Evolutionary conservation across 441 rosid species (phyloP).

Genomic region (Jatropha podagrica): DNA sequence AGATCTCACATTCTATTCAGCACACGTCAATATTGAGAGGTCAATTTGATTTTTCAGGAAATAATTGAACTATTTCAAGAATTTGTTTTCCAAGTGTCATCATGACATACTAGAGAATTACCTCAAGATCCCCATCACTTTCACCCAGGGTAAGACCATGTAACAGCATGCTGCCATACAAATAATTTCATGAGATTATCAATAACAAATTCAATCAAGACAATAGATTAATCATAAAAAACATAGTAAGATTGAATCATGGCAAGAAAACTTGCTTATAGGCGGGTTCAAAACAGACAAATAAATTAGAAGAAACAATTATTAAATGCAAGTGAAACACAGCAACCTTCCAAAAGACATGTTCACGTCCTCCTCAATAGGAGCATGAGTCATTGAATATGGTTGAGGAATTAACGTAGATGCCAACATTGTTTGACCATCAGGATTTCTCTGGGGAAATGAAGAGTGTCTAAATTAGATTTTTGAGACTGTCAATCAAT

Average conservation of each 20-base stretch:
- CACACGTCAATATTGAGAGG: slow-evolving; percentile 6
- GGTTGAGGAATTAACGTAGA: slow-evolving; percentile 95
- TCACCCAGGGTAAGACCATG: slow-evolving; percentile 87
- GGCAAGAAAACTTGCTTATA: slow-evolving; percentile 1
- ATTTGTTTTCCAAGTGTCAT: slow-evolving; percentile 3
- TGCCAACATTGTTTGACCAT: slow-evolving; percentile 89
- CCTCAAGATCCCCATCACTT: slow-evolving; percentile 96
- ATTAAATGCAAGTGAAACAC: slow-evolving; percentile 9
- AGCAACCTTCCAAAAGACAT: slow-evolving; percentile 97
- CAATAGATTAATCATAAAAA: neutral
- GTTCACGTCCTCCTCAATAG: slow-evolving; percentile 86
- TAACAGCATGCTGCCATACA: slow-evolving; percentile 76
- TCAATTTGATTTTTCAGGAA: slow-evolving; percentile 4
- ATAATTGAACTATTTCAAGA: slow-evolving; percentile 10
- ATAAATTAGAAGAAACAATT: slow-evolving; percentile 4
- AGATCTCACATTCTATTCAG: slow-evolving; percentile 18
- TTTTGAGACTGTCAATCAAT: slow-evolving; percentile 18
- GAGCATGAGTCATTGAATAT: slow-evolving; percentile 51
- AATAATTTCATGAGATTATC: slow-evolving; percentile 21
- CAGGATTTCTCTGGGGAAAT: slow-evolving; percentile 61
- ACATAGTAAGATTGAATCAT: neutral
- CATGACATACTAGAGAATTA: slow-evolving; percentile 25
- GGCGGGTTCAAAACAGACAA: neutral
- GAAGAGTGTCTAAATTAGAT: neutral
- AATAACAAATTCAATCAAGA: neutral